phyloP scores from a whole-genome alignment of 2,329 filamentous ascomycete genomes.

The Teratosphaeria viscida region DNA sequence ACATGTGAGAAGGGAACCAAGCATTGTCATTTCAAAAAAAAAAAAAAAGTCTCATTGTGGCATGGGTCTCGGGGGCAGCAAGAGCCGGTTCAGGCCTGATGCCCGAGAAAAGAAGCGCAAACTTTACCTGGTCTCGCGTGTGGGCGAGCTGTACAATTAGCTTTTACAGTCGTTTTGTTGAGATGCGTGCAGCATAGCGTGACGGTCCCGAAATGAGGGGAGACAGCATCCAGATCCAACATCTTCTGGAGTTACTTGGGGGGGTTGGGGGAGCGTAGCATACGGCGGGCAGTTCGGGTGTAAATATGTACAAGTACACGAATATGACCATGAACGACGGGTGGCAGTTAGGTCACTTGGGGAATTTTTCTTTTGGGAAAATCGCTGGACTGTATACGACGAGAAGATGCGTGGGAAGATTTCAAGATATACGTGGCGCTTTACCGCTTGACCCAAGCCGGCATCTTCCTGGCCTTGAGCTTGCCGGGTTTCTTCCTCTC shows the following conservation, averaged over 20 bases:
- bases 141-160: neutral
- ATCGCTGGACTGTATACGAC: neutral
- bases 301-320: neutral
- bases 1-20: no score
- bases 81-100: neutral
- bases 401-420: neutral
- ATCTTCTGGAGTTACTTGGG: neutral
- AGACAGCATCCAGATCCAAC: neutral
- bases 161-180: neutral
- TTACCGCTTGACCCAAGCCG: slow-evolving; percentile 86
- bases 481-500: slow-evolving; percentile 98
- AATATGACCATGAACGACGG: neutral
- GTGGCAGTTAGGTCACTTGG: neutral
- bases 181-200: neutral
- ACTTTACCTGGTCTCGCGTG: neutral
- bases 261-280: neutral
- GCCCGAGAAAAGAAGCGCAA: neutral
- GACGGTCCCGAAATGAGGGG: neutral
- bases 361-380: neutral
- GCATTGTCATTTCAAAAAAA: no score
- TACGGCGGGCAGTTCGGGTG: neutral
- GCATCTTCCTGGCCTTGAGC: slow-evolving; percentile 95
- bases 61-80: no score
- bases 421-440: neutral
- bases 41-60: no score